These are phyloP conservation scores for Megacollybia marginata DNA, from an alignment of 768 basidiomycete genomes.

Conservation along the genomic window DNA sequence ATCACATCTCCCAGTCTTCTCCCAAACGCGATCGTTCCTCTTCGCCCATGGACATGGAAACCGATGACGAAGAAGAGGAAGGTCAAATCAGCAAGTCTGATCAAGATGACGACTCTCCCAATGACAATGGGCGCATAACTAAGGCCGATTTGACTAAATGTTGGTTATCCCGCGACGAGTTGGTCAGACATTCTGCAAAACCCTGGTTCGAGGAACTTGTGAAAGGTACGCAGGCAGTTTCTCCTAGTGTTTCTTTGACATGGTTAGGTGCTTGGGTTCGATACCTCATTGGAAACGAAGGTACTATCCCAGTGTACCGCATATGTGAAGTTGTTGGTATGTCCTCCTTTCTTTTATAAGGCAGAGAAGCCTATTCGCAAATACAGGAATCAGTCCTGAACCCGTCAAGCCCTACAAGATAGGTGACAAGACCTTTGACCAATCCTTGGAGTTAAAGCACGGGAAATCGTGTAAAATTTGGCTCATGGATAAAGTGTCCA, in stretches of 20 bases:
- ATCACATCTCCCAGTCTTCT: conserved; percentile 37
- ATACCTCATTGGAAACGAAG: conserved; percentile 65
- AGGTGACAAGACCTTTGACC: conserved; percentile 56
- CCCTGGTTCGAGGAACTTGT: conserved; percentile 87
- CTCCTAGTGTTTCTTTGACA: conserved; percentile 1
- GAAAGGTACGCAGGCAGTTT: conserved; percentile 41
- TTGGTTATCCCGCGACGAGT: conserved; percentile 56
- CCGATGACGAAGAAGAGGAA: conserved; percentile 80
- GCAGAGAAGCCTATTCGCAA: conserved; percentile 4
- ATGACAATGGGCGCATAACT: conserved; percentile 38
- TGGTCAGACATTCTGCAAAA: conserved; percentile 64
- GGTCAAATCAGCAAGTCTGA: conserved; percentile 71
- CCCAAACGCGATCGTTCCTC: conserved; percentile 68
- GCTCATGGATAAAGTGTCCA: conserved; percentile 84
- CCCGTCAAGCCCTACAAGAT: conserved; percentile 63
- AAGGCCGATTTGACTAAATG: conserved; percentile 54
- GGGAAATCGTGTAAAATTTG: conserved; percentile 58
- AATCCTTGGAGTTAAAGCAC: conserved; percentile 68
- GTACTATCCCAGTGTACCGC: conserved; percentile 60
- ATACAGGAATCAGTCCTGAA: conserved; percentile 42
- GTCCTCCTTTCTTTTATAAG: conserved; percentile 21
- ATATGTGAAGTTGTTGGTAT: conserved; percentile 74
- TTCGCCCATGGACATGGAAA: conserved; percentile 82
- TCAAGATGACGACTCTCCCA: conserved; percentile 56
- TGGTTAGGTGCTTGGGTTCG: conserved; percentile 77